phyloP scores from a whole-genome alignment of 805 yeast genomes.

The Candida odintsovae region DNA sequence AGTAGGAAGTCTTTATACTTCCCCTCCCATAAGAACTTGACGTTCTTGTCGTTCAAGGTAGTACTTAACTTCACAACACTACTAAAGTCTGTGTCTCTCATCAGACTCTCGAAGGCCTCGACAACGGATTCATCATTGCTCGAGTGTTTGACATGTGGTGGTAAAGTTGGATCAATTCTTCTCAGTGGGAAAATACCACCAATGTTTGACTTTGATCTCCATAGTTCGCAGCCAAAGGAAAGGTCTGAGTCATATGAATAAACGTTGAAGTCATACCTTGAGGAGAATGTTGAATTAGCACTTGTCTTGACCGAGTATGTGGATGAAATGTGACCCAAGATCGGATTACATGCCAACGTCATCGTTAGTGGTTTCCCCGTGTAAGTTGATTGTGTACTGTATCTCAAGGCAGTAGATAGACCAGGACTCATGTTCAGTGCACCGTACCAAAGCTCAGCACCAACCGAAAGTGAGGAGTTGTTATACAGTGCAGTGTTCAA shows the following conservation, averaged over 20 bases:
- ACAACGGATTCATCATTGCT: slow-evolving; percentile 36
- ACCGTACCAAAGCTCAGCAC: slow-evolving; percentile 89
- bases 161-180: slow-evolving; percentile 23
- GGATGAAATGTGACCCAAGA: slow-evolving; percentile 83
- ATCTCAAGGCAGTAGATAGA: slow-evolving; percentile 75
- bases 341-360: slow-evolving; percentile 82
- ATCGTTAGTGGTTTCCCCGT: slow-evolving; percentile 88
- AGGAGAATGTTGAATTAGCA: slow-evolving; percentile 67
- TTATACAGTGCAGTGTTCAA: slow-evolving; percentile 41
- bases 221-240: slow-evolving; percentile 80
- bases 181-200: slow-evolving; percentile 4
- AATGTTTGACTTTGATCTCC: slow-evolving; percentile 39
- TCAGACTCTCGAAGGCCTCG: slow-evolving; percentile 44
- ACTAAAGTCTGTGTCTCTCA: slow-evolving; percentile 49
- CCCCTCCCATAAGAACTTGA: slow-evolving; percentile 84
- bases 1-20: slow-evolving; percentile 72
- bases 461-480: slow-evolving; percentile 64
- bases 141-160: slow-evolving; percentile 26
- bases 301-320: slow-evolving; percentile 84
- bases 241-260: slow-evolving; percentile 87
- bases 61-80: slow-evolving; percentile 73
- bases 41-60: slow-evolving; percentile 53
- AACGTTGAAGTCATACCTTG: slow-evolving; percentile 82
- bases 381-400: slow-evolving; percentile 77
- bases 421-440: slow-evolving; percentile 84